These are phyloP conservation scores for Hortiboletus flavorubellus DNA, from an alignment of 768 basidiomycete genomes.

Conservation along the genomic window DNA sequence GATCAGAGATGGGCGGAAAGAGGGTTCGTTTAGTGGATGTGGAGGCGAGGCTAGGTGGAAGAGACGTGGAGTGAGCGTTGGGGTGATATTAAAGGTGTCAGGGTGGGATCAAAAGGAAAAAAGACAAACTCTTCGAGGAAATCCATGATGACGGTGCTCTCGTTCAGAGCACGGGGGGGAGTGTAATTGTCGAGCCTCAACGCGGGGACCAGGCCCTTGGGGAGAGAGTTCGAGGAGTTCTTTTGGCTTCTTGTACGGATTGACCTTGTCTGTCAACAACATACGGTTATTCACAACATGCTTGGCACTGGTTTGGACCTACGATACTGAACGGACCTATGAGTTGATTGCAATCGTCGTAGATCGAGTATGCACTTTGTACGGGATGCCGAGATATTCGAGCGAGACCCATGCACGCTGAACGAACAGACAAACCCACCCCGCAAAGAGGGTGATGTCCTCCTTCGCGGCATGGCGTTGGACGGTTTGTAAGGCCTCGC, in stretches of 20 bases:
- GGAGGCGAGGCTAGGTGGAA: conserved; percentile 43
- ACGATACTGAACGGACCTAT: conserved; percentile 36
- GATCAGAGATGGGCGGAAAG: conserved; percentile 53
- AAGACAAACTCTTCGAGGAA: conserved; percentile 68
- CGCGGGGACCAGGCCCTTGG: conserved; percentile 78
- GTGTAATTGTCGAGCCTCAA: conserved; percentile 50
- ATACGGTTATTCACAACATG: not conserved
- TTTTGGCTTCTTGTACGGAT: conserved; percentile 78
- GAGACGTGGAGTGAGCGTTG: not conserved
- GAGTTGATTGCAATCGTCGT: not conserved
- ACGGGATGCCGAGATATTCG: conserved; percentile 66
- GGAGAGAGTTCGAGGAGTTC: conserved; percentile 80
- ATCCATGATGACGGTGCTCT: conserved; percentile 77
- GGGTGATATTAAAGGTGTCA: not conserved
- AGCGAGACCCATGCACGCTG: conserved; percentile 77
- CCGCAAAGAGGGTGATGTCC: conserved; percentile 65
- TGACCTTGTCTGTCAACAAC: conserved; percentile 59
- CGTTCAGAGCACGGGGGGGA: conserved; percentile 66
- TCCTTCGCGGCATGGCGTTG: conserved; percentile 43
- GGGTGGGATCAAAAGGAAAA: not conserved
- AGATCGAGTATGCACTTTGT: conserved; percentile 48
- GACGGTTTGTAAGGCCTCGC: conserved; percentile 55
- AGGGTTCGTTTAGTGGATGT: conserved; percentile 47
- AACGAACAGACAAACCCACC: conserved; percentile 80
- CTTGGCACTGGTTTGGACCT: conserved; percentile 8